phyloP scores from a whole-genome alignment of 2,329 filamentous ascomycete species.

The Coniella vitis region DNA sequence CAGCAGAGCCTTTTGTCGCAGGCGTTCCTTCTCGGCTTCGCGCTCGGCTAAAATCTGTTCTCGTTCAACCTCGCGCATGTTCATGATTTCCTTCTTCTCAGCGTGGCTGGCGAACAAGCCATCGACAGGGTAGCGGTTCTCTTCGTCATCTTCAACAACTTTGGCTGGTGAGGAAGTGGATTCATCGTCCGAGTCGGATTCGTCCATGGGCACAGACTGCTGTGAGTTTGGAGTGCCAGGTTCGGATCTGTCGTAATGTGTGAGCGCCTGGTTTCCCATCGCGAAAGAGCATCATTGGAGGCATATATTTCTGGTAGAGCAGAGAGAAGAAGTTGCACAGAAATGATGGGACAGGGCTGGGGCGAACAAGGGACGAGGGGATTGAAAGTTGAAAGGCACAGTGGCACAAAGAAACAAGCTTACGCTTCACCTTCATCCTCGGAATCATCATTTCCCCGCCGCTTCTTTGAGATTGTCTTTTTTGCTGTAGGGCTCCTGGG shows the following conservation, averaged over 20 bases:
- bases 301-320: background rate
- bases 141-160: slow-evolving; percentile 43
- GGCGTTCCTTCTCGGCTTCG: slow-evolving; percentile 72
- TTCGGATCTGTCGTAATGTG: slow-evolving; percentile 24
- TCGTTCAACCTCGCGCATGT: slow-evolving; percentile 81
- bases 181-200: slow-evolving; percentile 65
- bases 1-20: slow-evolving; percentile 74
- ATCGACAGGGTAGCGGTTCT: slow-evolving; percentile 75
- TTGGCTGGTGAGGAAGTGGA: slow-evolving; percentile 48
- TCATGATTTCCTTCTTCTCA: slow-evolving; percentile 74
- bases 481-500: slow-evolving; percentile 28
- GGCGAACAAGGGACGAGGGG: background rate
- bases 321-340: background rate
- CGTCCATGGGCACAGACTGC: slow-evolving; percentile 82
- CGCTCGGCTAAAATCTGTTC: slow-evolving; percentile 80
- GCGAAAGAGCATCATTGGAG: slow-evolving; percentile 12
- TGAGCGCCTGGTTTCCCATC: slow-evolving; percentile 5
- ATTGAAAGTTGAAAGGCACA: slow-evolving; percentile 2
- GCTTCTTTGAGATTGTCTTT: slow-evolving; percentile 37
- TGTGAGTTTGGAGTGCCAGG: slow-evolving; percentile 57
- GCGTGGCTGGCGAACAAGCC: slow-evolving; percentile 70
- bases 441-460: slow-evolving; percentile 52
- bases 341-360: background rate
- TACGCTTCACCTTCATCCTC: slow-evolving; percentile 79
- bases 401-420: slow-evolving; percentile 34